Conservation (phyloP, 352 stramenopile genomes). For the Globisporangium viniferum region DNA sequence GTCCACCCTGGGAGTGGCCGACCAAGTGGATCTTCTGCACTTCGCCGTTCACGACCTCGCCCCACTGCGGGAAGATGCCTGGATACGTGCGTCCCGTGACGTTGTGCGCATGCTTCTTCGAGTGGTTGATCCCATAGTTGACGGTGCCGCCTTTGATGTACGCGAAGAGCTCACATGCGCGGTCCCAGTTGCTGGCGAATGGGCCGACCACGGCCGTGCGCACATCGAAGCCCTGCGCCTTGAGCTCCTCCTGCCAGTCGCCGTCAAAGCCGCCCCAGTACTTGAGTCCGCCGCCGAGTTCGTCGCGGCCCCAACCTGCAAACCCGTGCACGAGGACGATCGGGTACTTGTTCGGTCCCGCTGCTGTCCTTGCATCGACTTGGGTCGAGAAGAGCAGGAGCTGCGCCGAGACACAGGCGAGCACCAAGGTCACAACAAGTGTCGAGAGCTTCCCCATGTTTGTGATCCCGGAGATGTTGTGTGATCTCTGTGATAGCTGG, state of each 20-base stretch:
- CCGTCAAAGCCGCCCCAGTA: slow-evolving; percentile 41
- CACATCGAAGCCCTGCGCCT: slow-evolving; percentile 29
- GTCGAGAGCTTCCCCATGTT: background rate
- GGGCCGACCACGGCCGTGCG: slow-evolving; percentile 29
- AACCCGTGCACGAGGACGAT: slow-evolving; percentile 43
- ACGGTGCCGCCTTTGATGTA: slow-evolving; percentile 42
- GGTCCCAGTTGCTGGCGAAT: slow-evolving; percentile 46
- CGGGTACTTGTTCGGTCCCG: slow-evolving; percentile 18
- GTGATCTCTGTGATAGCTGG: background rate
- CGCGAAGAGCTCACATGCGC: slow-evolving; percentile 46
- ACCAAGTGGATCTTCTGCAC: slow-evolving; percentile 44
- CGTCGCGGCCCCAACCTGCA: slow-evolving; percentile 29
- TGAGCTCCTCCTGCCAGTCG: slow-evolving; percentile 31
- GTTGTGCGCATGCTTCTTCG: slow-evolving; percentile 25
- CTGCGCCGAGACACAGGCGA: background rate
- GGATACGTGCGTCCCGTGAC: slow-evolving; percentile 26
- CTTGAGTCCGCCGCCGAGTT: slow-evolving; percentile 27
- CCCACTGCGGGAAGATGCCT: slow-evolving; percentile 38
- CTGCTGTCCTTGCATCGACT: background rate
- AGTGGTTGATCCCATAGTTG: slow-evolving; percentile 41
- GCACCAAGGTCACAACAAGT: background rate
- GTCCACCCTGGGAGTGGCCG: slow-evolving; percentile 38
- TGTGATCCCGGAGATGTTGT: background rate
- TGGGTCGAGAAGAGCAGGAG: slow-evolving; percentile 5
- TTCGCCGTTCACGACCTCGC: slow-evolving; percentile 27